A percentile compares a stretch with the other conserved stretches of the same genome.
phyloP scores from a whole-genome alignment of 345 rosid genomes.

The Gossypium anomalum region DNA sequence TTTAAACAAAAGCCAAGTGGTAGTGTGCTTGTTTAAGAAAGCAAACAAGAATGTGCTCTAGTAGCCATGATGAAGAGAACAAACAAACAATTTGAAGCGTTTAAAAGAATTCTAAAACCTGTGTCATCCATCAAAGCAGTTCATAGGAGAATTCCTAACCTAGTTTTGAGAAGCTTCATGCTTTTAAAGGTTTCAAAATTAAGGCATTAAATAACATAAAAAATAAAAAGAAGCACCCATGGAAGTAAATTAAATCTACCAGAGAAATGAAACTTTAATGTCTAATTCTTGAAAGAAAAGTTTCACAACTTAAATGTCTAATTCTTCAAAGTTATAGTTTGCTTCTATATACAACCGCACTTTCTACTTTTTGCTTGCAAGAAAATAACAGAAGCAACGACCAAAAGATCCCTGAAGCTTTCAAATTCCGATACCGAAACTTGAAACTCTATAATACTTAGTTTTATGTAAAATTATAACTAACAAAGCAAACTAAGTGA shows the following conservation, averaged over 20 bases:
- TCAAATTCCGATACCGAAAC: neutral
- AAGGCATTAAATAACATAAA: neutral
- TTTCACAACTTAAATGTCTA: neutral
- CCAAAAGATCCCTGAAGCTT: neutral
- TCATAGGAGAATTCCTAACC: neutral
- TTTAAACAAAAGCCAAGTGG: neutral
- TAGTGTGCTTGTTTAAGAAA: neutral
- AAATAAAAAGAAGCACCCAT: neutral
- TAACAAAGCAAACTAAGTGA: conserved; percentile 13
- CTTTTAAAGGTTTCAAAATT: neutral
- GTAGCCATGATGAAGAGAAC: neutral
- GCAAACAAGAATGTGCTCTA: neutral
- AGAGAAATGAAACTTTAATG: neutral
- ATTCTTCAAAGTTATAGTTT: neutral
- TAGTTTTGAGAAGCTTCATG: neutral
- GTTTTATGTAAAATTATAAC: neutral
- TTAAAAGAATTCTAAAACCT: neutral
- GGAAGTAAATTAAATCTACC: neutral
- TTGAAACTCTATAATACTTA: neutral
- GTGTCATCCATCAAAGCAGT: neutral
- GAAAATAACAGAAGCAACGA: neutral
- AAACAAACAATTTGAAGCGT: neutral
- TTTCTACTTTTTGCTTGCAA: neutral
- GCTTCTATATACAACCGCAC: neutral
- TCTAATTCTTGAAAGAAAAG: neutral